These are phyloP conservation scores for Misopates orontium DNA, from an alignment of 257 asterid species.

Conservation along the genomic window DNA sequence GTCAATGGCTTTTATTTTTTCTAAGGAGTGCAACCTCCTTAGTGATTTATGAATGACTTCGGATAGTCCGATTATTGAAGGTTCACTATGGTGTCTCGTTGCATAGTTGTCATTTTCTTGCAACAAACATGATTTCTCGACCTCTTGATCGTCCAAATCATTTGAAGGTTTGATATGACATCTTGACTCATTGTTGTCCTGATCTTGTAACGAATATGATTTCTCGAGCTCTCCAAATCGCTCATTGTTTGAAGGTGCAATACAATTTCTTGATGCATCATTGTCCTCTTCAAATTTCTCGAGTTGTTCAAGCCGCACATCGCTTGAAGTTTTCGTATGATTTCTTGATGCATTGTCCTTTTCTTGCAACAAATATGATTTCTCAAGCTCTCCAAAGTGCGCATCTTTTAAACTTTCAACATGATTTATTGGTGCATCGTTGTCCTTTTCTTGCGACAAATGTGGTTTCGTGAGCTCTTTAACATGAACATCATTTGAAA, in stretches of 20 bases:
- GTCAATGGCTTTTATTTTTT: slow-evolving; percentile 32
- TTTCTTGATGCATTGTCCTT: slow-evolving; percentile 1
- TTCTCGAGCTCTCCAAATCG: background rate
- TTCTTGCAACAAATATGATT: background rate
- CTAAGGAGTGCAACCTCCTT: slow-evolving; percentile 16
- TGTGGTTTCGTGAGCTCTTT: background rate
- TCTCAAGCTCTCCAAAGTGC: background rate
- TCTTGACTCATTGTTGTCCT: background rate
- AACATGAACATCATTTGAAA: background rate
- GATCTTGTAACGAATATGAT: background rate
- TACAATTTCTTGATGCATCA: background rate
- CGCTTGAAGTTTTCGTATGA: background rate
- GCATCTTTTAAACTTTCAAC: background rate
- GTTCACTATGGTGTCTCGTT: background rate
- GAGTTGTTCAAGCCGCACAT: background rate
- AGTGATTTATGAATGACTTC: slow-evolving; percentile 16
- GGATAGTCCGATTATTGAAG: slow-evolving; percentile 3
- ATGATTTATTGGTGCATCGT: background rate
- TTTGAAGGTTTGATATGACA: background rate
- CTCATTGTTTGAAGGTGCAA: background rate
- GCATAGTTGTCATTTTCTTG: background rate
- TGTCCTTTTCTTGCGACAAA: background rate
- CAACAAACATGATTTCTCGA: background rate
- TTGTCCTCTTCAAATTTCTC: slow-evolving; percentile 1
- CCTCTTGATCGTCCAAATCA: background rate